Percentiles rank a stretch among this genome's conserved stretches.
phyloP scores from a whole-genome alignment of 1,284 basidiomycete genomes.

The Chiua sp. region DNA sequence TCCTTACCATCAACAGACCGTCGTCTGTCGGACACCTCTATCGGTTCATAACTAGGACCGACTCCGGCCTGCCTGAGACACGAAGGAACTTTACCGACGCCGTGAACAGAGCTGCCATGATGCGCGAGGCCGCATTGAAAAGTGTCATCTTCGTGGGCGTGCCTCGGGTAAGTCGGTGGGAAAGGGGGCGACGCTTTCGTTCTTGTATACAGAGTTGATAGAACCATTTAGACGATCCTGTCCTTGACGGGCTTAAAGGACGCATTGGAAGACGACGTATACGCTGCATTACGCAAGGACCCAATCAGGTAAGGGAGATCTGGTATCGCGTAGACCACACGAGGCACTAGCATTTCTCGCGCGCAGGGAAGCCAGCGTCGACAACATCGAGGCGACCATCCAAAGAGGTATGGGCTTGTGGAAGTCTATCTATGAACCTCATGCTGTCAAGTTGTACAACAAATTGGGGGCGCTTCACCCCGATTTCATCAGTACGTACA shows the following conservation, averaged over 20 bases:
- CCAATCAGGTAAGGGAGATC: constrained; percentile 64
- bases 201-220: constrained; percentile 12
- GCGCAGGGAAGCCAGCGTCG: constrained; percentile 60
- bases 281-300: constrained; percentile 64
- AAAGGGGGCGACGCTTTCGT: constrained; percentile 1
- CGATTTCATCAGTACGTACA: constrained; percentile 79
- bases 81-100: constrained; percentile 53
- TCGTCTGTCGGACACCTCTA: constrained; percentile 80
- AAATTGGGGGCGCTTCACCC: constrained; percentile 89
- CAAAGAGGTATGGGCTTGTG: constrained; percentile 77
- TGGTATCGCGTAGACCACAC: constrained; percentile 22
- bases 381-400: constrained; percentile 71
- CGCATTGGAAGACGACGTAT: constrained; percentile 82
- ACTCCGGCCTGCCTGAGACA: constrained; percentile 48
- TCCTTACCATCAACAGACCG: constrained; percentile 86
- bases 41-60: constrained; percentile 68
- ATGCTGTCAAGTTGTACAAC: constrained; percentile 86
- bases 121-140: constrained; percentile 95
- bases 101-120: constrained; percentile 77
- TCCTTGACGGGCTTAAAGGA: constrained; percentile 78
- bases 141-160: constrained; percentile 94
- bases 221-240: constrained; percentile 72
- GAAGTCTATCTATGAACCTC: constrained; percentile 92
- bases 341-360: constrained; percentile 31
- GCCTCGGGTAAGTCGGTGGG: constrained; percentile 63